Base-by-base conservation (phyloP, 2,329 filamentous ascomycete species). In the Stachybotrys elegans region DNA sequence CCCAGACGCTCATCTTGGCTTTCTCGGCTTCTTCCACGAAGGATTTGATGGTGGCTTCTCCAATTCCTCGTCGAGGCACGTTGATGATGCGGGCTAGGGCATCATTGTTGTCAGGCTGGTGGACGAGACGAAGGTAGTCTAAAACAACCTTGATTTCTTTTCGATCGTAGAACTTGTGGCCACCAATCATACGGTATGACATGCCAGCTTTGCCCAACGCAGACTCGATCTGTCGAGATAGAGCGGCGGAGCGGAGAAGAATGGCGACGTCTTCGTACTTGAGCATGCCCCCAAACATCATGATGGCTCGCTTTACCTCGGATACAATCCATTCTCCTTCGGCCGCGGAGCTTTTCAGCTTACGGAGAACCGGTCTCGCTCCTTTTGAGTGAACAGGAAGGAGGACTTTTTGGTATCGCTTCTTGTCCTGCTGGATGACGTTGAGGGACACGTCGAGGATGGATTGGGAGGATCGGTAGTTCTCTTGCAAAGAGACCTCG, bases 321-420 rank as follows among this genome's bases (percentile, higher is more conserved):
- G 81, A 76, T 2, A 94, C 85, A 32, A 97, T 84, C 92, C 92
- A 98, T 43, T 83, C 77, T 2, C 88, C 92, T 65, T 98, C 93
- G 1, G 78, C 74, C 3, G 76, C 75, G 0, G 87, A 78, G 29
- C 75, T 83, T 20, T 79, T 81, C 3, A 97, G 69, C 48, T 78
- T 84, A 31, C 92, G 81, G 39, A 97, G 72, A 2, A 95, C 88
- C 14, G 92, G 92, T 19, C 80, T 74, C 17, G 88, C 84, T 21
- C 92, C 91, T 56, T 83, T 80, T 48, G 78, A 80, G 65, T 95
- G 92, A 0, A 92, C 86, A 2, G 93, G 81, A 40, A 88, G 73
- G 25, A 98, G 70, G 27, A 76, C 77, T 61, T 96, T 97, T 45
- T 86, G 75, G 42, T 91, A 93, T 47, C 92, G 77, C 27, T 78